phyloP scores from a whole-genome alignment of 768 basidiomycete species.

The Mycena indigotica region DNA sequence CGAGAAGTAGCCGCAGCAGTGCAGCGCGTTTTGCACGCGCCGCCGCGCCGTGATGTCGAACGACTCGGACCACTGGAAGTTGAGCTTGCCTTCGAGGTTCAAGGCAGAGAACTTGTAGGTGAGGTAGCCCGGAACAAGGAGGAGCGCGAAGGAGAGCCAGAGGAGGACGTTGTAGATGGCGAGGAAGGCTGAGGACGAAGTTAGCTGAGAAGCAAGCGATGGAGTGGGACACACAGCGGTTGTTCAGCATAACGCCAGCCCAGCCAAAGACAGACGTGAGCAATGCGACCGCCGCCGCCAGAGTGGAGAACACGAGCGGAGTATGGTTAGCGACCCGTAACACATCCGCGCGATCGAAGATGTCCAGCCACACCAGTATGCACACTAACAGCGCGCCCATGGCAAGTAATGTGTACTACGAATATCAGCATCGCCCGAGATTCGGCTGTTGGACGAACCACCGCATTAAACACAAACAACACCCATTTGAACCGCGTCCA shows the following conservation, averaged over 20 bases:
- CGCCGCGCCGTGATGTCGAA: conserved; percentile 63
- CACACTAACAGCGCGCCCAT: background rate
- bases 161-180: conserved; percentile 75
- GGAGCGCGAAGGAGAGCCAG: conserved; percentile 73
- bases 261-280: conserved; percentile 33
- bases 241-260: conserved; percentile 30
- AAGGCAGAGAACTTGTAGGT: conserved; percentile 65
- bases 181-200: conserved; percentile 61
- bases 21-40: conserved; percentile 70
- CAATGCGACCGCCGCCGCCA: conserved; percentile 35
- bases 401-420: background rate
- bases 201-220: background rate
- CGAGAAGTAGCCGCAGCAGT: conserved; percentile 79
- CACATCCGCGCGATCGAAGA: conserved; percentile 18
- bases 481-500: conserved; percentile 23
- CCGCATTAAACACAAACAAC: conserved; percentile 10
- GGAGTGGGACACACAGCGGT: conserved; percentile 5
- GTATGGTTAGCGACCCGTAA: conserved; percentile 36
- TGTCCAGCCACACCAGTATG: conserved; percentile 15
- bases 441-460: background rate
- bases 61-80: conserved; percentile 66
- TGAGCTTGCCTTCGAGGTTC: conserved; percentile 77
- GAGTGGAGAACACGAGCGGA: conserved; percentile 38
- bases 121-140: conserved; percentile 78
- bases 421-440: background rate